Evolutionary conservation across 306 rosid species (phyloP).

Genomic region (Malus orientalis): DNA sequence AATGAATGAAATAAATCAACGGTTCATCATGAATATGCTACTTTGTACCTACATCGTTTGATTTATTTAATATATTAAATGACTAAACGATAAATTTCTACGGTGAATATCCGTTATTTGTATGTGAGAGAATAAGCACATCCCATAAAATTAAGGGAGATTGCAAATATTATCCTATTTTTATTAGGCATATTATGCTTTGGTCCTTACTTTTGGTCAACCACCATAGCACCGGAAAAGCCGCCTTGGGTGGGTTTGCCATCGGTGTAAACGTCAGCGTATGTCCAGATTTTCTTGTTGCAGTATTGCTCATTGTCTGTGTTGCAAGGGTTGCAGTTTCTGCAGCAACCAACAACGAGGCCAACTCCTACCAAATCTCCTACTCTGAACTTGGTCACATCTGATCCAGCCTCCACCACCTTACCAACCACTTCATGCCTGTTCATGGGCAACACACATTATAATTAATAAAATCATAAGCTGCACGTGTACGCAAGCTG

Average conservation of each 20-base stretch:
- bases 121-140: no score
- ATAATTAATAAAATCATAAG: not conserved
- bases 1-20: no score
- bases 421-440: constrained; percentile 83
- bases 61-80: no score
- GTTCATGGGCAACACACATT: not conserved
- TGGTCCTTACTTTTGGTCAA: constrained; percentile 46
- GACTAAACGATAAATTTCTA: no score
- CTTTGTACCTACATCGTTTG: no score
- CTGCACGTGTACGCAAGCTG: no score
- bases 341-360: constrained; percentile 62
- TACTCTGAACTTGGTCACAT: constrained; percentile 43
- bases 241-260: constrained; percentile 87
- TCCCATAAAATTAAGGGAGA: not conserved
- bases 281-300: constrained; percentile 69
- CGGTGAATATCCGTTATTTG: no score
- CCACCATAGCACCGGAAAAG: constrained; percentile 58
- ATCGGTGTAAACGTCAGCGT: constrained; percentile 55
- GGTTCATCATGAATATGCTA: no score
- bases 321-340: constrained; percentile 47
- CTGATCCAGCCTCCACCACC: constrained; percentile 67
- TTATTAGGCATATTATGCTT: not conserved
- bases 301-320: constrained; percentile 70
- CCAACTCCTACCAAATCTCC: constrained; percentile 74
- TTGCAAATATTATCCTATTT: not conserved